Conservation (phyloP, 106 monocot genomes). For the Triglochin maritima region DNA sequence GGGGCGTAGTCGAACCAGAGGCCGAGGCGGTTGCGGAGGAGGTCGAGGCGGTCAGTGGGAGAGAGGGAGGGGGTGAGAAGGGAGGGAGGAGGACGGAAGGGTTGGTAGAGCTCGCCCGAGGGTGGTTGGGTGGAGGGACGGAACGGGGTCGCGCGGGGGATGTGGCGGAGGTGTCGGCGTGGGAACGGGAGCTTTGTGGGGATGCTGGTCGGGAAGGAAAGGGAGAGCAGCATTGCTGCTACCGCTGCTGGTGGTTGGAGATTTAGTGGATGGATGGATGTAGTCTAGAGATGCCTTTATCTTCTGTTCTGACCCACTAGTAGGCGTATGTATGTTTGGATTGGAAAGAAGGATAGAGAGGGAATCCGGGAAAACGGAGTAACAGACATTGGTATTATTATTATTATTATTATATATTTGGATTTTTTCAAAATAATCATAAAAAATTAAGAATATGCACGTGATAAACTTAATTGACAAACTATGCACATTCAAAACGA, state of each 20-base stretch:
- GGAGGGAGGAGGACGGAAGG: conserved; percentile 77
- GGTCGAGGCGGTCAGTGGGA: conserved; percentile 40
- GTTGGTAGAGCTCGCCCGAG: conserved; percentile 61
- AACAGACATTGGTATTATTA: no score
- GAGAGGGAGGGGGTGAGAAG: conserved; percentile 62
- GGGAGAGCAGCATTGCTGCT: background rate
- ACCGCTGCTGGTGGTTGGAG: background rate
- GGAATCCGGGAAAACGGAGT: no score
- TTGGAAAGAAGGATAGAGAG: no score
- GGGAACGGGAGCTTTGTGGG: background rate
- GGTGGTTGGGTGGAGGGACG: conserved; percentile 37
- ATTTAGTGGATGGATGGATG: background rate
- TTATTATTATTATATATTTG: no score
- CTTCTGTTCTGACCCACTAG: no score
- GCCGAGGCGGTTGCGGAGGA: conserved; percentile 84
- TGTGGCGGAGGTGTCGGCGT: background rate
- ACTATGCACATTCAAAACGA: no score
- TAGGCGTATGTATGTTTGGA: no score
- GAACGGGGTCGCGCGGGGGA: conserved; percentile 28
- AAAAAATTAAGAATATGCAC: no score
- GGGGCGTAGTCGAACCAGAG: conserved; percentile 91
- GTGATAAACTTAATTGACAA: no score
- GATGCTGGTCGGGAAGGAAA: background rate
- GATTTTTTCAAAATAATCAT: no score
- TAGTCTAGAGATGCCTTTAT: no score